Evolutionary conservation across 73 alveolate genomes (phyloP).

Genomic region (Tetrahymena thermophila): DNA sequence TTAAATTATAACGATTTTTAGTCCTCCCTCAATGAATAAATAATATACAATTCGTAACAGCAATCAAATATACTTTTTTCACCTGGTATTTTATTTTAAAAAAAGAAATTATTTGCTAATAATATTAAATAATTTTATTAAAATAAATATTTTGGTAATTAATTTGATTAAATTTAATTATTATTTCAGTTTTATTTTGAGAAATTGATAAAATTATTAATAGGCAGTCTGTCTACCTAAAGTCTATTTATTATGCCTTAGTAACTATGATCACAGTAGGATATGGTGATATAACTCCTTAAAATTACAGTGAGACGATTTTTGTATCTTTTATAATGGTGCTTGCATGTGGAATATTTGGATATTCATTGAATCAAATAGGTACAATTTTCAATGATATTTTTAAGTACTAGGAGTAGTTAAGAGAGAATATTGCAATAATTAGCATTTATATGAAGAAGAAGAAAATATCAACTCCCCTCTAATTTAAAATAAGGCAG

Average conservation of each 20-base stretch:
- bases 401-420: not conserved
- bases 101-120: too few species aligned
- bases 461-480: not conserved
- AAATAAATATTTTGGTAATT: too few species aligned
- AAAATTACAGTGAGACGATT: constrained; percentile 7
- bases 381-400: constrained; percentile 23
- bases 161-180: too few species aligned
- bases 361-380: constrained; percentile 30
- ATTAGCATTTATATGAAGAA: constrained; percentile 23
- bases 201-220: not conserved
- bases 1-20: too few species aligned
- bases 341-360: constrained; percentile 23
- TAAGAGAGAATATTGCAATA: not conserved
- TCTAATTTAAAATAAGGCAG: constrained; percentile 8
- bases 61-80: too few species aligned
- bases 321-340: constrained; percentile 15
- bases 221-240: not conserved
- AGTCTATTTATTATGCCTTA: constrained; percentile 20
- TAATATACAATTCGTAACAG: too few species aligned
- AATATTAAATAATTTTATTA: too few species aligned
- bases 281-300: constrained; percentile 35
- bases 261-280: constrained; percentile 41
- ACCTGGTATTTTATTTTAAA: too few species aligned
- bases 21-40: too few species aligned
- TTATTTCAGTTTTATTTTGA: too few species aligned